Evolutionary conservation across 1,284 basidiomycete genomes (phyloP).

Genomic region (Phlebopus sp.): DNA sequence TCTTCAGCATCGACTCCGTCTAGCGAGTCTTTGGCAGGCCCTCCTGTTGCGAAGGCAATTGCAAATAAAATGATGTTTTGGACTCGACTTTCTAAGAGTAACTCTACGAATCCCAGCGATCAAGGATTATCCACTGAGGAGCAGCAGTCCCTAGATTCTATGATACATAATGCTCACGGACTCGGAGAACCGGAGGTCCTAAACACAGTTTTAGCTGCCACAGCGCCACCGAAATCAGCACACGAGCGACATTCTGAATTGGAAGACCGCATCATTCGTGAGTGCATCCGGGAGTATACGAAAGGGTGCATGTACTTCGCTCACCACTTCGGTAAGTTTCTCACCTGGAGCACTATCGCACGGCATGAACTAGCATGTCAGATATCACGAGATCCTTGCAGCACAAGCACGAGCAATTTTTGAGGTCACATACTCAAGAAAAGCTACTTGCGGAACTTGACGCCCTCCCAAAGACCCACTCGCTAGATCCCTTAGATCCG

Average conservation of each 20-base stretch:
- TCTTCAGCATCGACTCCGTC: slow-evolving; percentile 57
- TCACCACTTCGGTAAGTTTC: slow-evolving; percentile 64
- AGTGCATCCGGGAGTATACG: slow-evolving; percentile 65
- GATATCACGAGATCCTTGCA: slow-evolving; percentile 79
- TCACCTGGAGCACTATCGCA: not conserved
- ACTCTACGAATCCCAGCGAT: slow-evolving; percentile 4
- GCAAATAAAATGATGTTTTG: slow-evolving; percentile 71
- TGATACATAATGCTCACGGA: slow-evolving; percentile 51
- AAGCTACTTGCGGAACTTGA: slow-evolving; percentile 57
- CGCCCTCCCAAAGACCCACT: slow-evolving; percentile 28
- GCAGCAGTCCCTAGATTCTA: slow-evolving; percentile 45
- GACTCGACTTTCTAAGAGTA: slow-evolving; percentile 51
- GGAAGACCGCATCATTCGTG: slow-evolving; percentile 74
- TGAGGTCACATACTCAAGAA: slow-evolving; percentile 53
- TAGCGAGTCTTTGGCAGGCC: slow-evolving; percentile 43
- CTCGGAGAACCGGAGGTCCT: slow-evolving; percentile 50
- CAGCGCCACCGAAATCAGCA: slow-evolving; percentile 54
- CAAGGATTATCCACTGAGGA: slow-evolving; percentile 30
- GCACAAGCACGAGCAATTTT: slow-evolving; percentile 67
- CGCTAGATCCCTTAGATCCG: slow-evolving; percentile 30
- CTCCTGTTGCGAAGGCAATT: slow-evolving; percentile 58
- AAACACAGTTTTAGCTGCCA: slow-evolving; percentile 51
- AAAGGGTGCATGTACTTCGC: slow-evolving; percentile 83
- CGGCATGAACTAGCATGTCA: slow-evolving; percentile 27
- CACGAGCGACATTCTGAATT: slow-evolving; percentile 71